Conservation (phyloP, 73 alveolate species). For the Paramecium primaurelia region DNA sequence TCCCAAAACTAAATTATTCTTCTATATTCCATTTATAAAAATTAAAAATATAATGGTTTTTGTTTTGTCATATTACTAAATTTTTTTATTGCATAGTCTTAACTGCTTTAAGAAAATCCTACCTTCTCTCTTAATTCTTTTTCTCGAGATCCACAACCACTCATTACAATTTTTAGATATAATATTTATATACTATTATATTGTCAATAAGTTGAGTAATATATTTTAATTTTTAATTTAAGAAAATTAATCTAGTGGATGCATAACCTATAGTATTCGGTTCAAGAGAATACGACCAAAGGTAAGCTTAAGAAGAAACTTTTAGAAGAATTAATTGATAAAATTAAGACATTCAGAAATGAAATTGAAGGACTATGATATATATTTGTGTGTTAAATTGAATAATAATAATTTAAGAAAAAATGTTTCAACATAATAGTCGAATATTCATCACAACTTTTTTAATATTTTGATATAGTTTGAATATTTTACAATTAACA, state of each 20-base stretch:
- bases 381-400: too few species aligned
- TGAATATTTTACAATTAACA: too few species aligned
- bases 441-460: too few species aligned
- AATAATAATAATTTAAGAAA: background rate
- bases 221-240: background rate
- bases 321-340: too few species aligned
- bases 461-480: too few species aligned
- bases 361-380: too few species aligned
- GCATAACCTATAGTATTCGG: too few species aligned
- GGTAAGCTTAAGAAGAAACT: too few species aligned
- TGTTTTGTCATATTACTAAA: constrained; percentile 1
- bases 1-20: background rate
- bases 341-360: too few species aligned
- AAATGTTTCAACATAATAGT: background rate
- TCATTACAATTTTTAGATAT: constrained; percentile 1
- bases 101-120: background rate
- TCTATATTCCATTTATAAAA: background rate
- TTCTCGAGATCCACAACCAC: constrained; percentile 49
- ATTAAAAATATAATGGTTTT: background rate
- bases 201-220: background rate
- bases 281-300: too few species aligned
- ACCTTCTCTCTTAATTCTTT: constrained; percentile 37
- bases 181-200: background rate
- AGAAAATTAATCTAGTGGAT: too few species aligned
- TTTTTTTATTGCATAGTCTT: background rate